Evolutionary conservation across 1,284 basidiomycete genomes (phyloP).

Genomic region (Trametes polyzona): DNA sequence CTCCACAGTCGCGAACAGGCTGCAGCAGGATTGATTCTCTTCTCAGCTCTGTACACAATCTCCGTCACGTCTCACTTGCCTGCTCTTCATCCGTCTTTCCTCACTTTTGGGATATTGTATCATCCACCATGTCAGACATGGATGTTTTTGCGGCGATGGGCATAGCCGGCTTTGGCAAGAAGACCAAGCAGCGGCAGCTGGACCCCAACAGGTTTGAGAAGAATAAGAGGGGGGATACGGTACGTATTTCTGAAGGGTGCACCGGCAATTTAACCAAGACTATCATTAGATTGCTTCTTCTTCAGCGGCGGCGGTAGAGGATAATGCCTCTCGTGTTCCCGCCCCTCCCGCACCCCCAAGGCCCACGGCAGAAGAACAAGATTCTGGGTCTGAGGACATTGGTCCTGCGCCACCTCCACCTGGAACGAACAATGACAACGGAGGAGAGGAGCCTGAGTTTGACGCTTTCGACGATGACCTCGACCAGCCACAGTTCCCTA

Average conservation of each 20-base stretch:
- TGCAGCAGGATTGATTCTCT: too few relatives aligned
- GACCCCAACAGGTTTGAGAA: constrained; percentile 77
- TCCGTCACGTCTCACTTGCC: background rate
- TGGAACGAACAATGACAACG: background rate
- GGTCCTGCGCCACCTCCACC: constrained; percentile 32
- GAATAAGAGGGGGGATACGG: constrained; percentile 61
- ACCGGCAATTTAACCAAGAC: background rate
- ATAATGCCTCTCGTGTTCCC: constrained; percentile 5
- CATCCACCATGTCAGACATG: constrained; percentile 55
- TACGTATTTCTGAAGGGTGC: constrained; percentile 11
- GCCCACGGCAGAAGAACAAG: constrained; percentile 26
- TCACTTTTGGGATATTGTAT: background rate
- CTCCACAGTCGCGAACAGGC: background rate
- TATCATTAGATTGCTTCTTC: constrained; percentile 11
- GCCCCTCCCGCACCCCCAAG: constrained; percentile 3
- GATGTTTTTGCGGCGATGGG: constrained; percentile 82
- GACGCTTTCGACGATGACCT: constrained; percentile 56
- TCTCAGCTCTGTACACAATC: background rate
- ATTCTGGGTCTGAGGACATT: constrained; percentile 43
- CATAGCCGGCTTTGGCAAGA: constrained; percentile 78
- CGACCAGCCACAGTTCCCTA: constrained; percentile 66
- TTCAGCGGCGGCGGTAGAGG: constrained; percentile 7
- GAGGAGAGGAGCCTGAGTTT: constrained; percentile 62
- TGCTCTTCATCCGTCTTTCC: background rate
- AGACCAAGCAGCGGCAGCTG: constrained; percentile 62